phyloP scores from a whole-genome alignment of 306 rosid species.

The Astragalus glycyphyllos region DNA sequence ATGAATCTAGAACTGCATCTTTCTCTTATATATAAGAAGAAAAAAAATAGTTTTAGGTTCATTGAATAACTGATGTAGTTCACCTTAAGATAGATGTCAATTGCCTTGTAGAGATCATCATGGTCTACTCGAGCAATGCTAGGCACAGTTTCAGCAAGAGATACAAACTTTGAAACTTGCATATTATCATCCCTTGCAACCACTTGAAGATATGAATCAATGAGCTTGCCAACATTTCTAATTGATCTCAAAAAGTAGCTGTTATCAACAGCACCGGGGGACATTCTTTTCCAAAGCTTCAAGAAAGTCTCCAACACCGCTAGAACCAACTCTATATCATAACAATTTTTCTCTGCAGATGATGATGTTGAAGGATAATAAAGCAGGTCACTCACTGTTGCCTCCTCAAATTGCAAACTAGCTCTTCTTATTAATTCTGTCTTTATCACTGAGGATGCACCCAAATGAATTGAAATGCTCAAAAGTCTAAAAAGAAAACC shows the following conservation, averaged over 20 bases:
- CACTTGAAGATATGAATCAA: slow-evolving; percentile 94
- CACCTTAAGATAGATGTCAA: slow-evolving; percentile 92
- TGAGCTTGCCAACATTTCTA: slow-evolving; percentile 83
- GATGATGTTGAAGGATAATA: slow-evolving; percentile 66
- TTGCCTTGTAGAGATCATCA: slow-evolving; percentile 81
- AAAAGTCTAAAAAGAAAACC: slow-evolving; percentile 86
- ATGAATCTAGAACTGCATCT: too few species aligned
- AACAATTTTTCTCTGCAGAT: slow-evolving; percentile 59
- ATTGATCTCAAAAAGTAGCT: slow-evolving; percentile 63
- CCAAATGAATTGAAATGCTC: slow-evolving; percentile 58
- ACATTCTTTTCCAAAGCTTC: slow-evolving; percentile 77
- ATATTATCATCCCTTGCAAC: slow-evolving; percentile 77
- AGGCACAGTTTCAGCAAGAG: slow-evolving; percentile 82
- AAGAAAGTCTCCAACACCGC: slow-evolving; percentile 81
- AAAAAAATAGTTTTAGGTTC: too few species aligned
- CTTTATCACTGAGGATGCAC: slow-evolving; percentile 72
- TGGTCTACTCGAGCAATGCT: slow-evolving; percentile 74
- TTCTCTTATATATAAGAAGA: too few species aligned
- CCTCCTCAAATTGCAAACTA: slow-evolving; percentile 84
- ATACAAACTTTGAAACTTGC: slow-evolving; percentile 72
- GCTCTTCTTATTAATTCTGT: slow-evolving; percentile 78
- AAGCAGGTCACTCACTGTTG: slow-evolving; percentile 81
- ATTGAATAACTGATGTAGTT: not conserved
- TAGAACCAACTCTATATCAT: slow-evolving; percentile 80
- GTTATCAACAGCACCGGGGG: slow-evolving; percentile 61